Evolutionary conservation across 78 protist genomes (phyloP).

Genomic region (Speleostelium caveatum): DNA sequence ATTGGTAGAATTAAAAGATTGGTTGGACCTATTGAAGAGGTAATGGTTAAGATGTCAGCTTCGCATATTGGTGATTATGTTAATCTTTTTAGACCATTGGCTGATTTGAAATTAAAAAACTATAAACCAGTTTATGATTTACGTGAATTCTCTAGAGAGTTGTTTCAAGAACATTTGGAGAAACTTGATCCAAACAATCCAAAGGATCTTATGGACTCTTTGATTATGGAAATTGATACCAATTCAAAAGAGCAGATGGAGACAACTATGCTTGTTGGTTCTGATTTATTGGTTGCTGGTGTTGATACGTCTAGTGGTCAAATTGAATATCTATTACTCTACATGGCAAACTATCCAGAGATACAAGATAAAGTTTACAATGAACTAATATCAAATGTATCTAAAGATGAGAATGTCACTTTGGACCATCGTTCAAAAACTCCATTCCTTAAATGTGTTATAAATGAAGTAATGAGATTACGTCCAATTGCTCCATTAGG

Average conservation of each 20-base stretch:
- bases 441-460: conserved; percentile 32
- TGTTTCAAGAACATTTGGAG: not conserved
- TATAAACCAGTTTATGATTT: not conserved
- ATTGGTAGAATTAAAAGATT: not conserved
- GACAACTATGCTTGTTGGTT: not conserved
- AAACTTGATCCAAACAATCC: not conserved
- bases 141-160: not conserved
- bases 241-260: not conserved
- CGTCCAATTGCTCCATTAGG: not conserved
- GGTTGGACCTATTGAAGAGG: not conserved
- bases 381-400: conserved; percentile 2
- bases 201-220: conserved; percentile 9
- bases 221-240: conserved; percentile 2
- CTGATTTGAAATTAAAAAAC: not conserved
- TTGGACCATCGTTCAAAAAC: not conserved
- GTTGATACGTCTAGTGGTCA: conserved; percentile 1
- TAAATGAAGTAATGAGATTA: conserved; percentile 31
- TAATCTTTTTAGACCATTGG: not conserved
- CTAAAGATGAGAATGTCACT: not conserved
- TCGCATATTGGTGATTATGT: not conserved
- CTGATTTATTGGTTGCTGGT: conserved; percentile 15
- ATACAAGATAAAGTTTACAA: conserved; percentile 29
- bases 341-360: conserved; percentile 29
- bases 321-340: conserved; percentile 9
- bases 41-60: not conserved